A percentile compares a stretch with the other conserved stretches of the same genome.
These are phyloP conservation scores for Pythium oligandrum DNA, from an alignment of 352 stramenopile genomes.

Conservation along the genomic window DNA sequence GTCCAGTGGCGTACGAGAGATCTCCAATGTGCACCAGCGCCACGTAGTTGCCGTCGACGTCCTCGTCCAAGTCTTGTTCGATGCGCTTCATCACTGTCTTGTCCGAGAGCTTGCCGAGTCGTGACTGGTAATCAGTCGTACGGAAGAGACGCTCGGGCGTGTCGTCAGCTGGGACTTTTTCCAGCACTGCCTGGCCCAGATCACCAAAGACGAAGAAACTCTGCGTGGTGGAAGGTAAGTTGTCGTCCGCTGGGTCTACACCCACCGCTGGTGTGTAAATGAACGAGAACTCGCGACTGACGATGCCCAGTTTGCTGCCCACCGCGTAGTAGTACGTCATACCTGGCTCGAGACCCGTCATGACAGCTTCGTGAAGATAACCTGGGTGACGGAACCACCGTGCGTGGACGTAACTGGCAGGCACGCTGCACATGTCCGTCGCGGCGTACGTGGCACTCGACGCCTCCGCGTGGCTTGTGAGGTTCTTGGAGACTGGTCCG, in stretches of 20 bases:
- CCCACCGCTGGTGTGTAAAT: conserved; percentile 14
- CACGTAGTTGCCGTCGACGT: conserved; percentile 24
- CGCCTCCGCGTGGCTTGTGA: conserved; percentile 9
- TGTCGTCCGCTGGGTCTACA: not conserved
- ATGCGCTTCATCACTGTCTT: conserved; percentile 39
- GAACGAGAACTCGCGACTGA: conserved; percentile 22
- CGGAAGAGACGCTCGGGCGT: conserved; percentile 18
- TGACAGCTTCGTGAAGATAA: conserved; percentile 26
- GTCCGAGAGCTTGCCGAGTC: conserved; percentile 7
- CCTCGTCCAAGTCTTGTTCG: conserved; percentile 21
- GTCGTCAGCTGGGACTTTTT: not conserved
- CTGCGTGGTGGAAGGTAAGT: conserved; percentile 2
- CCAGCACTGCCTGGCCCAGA: conserved; percentile 18
- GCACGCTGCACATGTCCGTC: conserved; percentile 23
- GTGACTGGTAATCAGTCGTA: conserved; percentile 9
- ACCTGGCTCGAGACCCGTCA: conserved; percentile 17
- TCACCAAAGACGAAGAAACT: conserved; percentile 32
- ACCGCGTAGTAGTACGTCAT: conserved; percentile 30
- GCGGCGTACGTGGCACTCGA: conserved; percentile 16
- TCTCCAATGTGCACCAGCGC: conserved; percentile 75
- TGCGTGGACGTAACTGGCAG: conserved; percentile 12
- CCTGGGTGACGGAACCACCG: conserved; percentile 30
- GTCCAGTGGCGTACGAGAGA: conserved; percentile 58
- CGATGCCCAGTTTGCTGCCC: conserved; percentile 29
- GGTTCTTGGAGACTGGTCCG: conserved; percentile 2